Percentiles rank a stretch among this genome's conserved stretches.
phyloP scores from a whole-genome alignment of 768 basidiomycete genomes.

The Piloderma croceum region DNA sequence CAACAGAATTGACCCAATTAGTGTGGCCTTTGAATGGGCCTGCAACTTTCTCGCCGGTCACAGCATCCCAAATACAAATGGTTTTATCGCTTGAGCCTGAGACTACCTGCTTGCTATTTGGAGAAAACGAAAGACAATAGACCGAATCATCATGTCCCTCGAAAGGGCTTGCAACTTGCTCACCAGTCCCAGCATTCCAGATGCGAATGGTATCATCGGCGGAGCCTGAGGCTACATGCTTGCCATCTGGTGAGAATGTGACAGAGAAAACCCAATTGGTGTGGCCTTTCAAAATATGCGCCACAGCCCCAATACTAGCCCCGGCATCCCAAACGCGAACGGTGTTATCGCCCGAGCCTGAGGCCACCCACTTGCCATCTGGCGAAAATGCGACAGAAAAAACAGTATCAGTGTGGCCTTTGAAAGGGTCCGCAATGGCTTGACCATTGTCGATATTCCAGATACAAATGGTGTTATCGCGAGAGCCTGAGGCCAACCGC shows the following conservation, averaged over 20 bases:
- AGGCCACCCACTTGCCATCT: constrained; percentile 2
- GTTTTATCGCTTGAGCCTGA: too few species aligned
- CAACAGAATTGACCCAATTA: constrained; percentile 4
- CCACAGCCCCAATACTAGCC: constrained; percentile 3
- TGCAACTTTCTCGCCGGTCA: too few species aligned
- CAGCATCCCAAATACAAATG: too few species aligned
- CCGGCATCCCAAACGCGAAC: constrained; percentile 8
- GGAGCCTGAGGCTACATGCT: constrained; percentile 2
- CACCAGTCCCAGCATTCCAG: constrained; percentile 2
- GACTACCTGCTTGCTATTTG: too few species aligned
- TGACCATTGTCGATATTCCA: background rate
- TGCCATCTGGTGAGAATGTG: constrained; percentile 4
- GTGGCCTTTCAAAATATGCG: background rate
- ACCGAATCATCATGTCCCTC: background rate
- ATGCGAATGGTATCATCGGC: constrained; percentile 1
- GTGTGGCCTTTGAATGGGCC: constrained; percentile 7
- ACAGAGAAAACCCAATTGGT: background rate
- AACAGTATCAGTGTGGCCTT: constrained; percentile 1
- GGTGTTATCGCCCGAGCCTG: constrained; percentile 7
- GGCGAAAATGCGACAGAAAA: constrained; percentile 3
- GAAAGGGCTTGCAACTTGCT: background rate
- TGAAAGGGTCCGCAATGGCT: background rate
- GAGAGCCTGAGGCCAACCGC: constrained; percentile 34
- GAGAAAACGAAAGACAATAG: background rate
- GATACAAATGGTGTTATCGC: constrained; percentile 18